Evolutionary conservation across 2,329 filamentous ascomycete genomes (phyloP), one percentile per base, ranked within the genome.

Genomic region (Pseudogymnoascus sp.): DNA sequence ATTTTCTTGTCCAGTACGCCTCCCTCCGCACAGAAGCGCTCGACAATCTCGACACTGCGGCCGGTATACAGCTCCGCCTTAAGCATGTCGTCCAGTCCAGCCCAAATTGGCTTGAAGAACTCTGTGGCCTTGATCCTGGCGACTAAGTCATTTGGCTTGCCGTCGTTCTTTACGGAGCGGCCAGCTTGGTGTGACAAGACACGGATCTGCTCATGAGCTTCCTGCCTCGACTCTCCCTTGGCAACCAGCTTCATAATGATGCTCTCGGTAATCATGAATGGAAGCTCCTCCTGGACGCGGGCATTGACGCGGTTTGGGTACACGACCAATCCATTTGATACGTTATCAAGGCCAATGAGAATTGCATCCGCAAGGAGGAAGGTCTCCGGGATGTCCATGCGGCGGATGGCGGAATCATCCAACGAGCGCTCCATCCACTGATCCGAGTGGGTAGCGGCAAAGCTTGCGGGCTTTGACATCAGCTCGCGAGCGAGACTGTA

Each of bases 171-270:
- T n/a, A 91, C 87, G 9, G 88, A 85, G 33, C 81, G 79, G 45
- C 81, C 83, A 0, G 91, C 90, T 76, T 95, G 80, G 76, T 92
- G 88, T 2, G 84, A 90, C 49, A 96, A 81, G 1, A 96, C 89
- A 6, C 88, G 87, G 70, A 96, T 92, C 75, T 93, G 79, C 77
- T 96, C 92, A 75, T 96, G 92, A 1, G 90, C 88, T 62, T 92
- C 90, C 73, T 95, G 91, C 60, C 91, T 80, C 8, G 84, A 89
- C 28, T 79, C 82, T 33, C 90, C 90, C 70, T 86, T 82, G 62
- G 85, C 84, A 28, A 87, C 84, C 62, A 93, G 80, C 67, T 84
- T 85, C 90, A 95, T 92, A 73, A 92, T 90, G 72, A 92, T 86
- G 67, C 82, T 81, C 71, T 83, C 79, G 33, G 87, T 92, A 6